phyloP scores from a whole-genome alignment of 2,329 filamentous ascomycete species.

The Cladosporium sp. region DNA sequence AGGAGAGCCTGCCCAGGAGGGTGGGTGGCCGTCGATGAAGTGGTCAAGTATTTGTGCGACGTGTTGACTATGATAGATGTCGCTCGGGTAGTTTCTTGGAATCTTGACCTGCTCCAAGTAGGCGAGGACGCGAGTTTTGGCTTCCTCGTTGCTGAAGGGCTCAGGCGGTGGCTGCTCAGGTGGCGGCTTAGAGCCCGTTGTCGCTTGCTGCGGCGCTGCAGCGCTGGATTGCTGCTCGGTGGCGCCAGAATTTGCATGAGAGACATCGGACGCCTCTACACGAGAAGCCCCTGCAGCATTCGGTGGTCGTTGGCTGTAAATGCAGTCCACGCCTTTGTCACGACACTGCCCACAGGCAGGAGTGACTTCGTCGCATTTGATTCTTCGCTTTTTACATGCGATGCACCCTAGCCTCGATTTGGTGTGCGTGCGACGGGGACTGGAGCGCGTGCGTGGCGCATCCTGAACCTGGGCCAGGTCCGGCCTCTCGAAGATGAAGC shows the following conservation, averaged over 20 bases:
- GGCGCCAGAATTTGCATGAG: too few species aligned
- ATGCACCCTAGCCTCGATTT: slow-evolving; percentile 16
- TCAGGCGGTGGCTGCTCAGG: not conserved
- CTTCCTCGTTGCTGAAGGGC: slow-evolving; percentile 1
- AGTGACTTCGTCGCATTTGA: slow-evolving; percentile 21
- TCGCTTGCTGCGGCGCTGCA: too few species aligned
- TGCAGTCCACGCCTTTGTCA: slow-evolving; percentile 15
- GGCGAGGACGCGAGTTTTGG: slow-evolving; percentile 8
- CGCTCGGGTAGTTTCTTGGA: not conserved
- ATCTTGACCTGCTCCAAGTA: slow-evolving; percentile 8
- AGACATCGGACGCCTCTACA: slow-evolving; percentile 5
- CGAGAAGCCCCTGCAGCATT: not conserved
- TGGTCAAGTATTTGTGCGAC: slow-evolving; percentile 15
- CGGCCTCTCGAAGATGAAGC: slow-evolving; percentile 5
- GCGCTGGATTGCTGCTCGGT: too few species aligned
- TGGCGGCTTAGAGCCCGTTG: not conserved
- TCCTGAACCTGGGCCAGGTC: slow-evolving; percentile 9
- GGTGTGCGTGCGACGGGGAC: slow-evolving; percentile 6
- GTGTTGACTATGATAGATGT: slow-evolving; percentile 11
- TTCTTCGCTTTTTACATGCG: slow-evolving; percentile 19
- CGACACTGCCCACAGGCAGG: slow-evolving; percentile 18
- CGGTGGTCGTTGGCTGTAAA: slow-evolving; percentile 8
- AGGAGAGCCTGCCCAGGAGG: slow-evolving; percentile 13
- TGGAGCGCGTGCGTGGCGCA: slow-evolving; percentile 5
- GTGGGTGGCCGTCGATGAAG: slow-evolving; percentile 11